Evolutionary conservation across 2,329 filamentous ascomycete genomes (phyloP).

Genomic region (Colletotrichum tanaceti): DNA sequence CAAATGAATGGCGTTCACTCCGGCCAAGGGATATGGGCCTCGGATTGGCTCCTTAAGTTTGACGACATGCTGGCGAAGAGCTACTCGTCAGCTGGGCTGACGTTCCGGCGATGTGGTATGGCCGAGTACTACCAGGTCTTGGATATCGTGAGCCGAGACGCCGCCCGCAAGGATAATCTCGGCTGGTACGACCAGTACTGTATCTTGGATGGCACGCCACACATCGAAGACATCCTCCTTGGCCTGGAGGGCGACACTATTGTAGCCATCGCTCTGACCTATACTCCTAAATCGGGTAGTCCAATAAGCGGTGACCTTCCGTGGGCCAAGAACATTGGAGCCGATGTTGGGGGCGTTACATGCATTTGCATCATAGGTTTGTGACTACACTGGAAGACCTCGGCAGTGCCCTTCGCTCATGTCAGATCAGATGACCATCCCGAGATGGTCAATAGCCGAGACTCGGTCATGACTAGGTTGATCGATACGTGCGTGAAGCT

Average conservation of each 20-base stretch:
- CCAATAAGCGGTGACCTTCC: conserved; percentile 63
- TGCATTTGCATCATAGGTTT: conserved; percentile 69
- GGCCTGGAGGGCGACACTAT: conserved; percentile 61
- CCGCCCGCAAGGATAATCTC: conserved; percentile 58
- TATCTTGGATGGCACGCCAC: conserved; percentile 59
- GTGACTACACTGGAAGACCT: conserved; percentile 43
- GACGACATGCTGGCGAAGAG: conserved; percentile 59
- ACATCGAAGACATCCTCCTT: conserved; percentile 65
- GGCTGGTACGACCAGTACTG: conserved; percentile 72
- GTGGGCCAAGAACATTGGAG: conserved; percentile 64
- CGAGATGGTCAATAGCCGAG: conserved; percentile 56
- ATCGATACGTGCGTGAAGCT: conserved; percentile 63
- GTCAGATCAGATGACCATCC: conserved; percentile 55
- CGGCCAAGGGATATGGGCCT: conserved; percentile 58
- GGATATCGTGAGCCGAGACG: conserved; percentile 62
- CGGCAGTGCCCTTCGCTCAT: conserved; percentile 15
- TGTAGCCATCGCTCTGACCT: conserved; percentile 66
- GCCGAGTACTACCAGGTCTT: conserved; percentile 61
- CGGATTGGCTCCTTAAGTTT: conserved; percentile 67
- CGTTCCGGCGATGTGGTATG: conserved; percentile 58
- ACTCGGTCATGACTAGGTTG: conserved; percentile 64
- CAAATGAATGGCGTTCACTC: conserved; percentile 53
- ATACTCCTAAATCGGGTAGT: conserved; percentile 60
- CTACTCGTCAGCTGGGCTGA: conserved; percentile 55
- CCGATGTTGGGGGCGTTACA: conserved; percentile 67